Evolutionary conservation across 805 yeast genomes (phyloP).

Genomic region (Cyberlindnera bimundalis): DNA sequence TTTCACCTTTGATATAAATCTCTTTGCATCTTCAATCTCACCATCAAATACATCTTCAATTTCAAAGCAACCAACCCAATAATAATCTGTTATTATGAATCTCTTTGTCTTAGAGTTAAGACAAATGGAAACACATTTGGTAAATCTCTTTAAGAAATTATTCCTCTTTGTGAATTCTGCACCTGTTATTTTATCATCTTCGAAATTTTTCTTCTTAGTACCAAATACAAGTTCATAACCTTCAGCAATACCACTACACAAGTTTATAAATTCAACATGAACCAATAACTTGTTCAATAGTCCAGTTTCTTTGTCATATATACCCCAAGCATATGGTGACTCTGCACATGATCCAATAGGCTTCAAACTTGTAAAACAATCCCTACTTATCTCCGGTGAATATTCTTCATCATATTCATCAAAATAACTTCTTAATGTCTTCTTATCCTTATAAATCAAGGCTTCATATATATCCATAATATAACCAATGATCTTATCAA

Average conservation of each 20-base stretch:
- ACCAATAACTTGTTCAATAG: constrained; percentile 21
- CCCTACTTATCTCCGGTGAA: constrained; percentile 11
- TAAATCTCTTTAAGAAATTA: constrained; percentile 26
- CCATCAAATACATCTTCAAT: constrained; percentile 26
- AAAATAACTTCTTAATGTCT: constrained; percentile 13
- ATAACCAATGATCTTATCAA: constrained; percentile 10
- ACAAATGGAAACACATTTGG: constrained; percentile 28
- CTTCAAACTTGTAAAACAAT: constrained; percentile 18
- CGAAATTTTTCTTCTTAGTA: constrained; percentile 14
- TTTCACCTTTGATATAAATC: constrained; percentile 24
- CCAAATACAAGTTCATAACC: constrained; percentile 28
- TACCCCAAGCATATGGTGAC: constrained; percentile 24
- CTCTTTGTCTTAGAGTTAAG: constrained; percentile 25
- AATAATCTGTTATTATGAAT: constrained; percentile 27
- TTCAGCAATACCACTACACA: constrained; percentile 25
- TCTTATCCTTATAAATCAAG: constrained; percentile 7
- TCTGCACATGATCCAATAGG: constrained; percentile 26
- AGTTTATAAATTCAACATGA: constrained; percentile 25
- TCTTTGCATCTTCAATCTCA: constrained; percentile 24
- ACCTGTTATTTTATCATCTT: constrained; percentile 15
- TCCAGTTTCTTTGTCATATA: constrained; percentile 18
- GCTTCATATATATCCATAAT: constrained; percentile 10
- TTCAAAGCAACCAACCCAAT: constrained; percentile 28
- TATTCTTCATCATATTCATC: constrained; percentile 18
- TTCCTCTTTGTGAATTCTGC: constrained; percentile 23